These are phyloP conservation scores for Waltergamsia citrina DNA, from an alignment of 2,329 filamentous ascomycete species.

Conservation along the genomic window DNA sequence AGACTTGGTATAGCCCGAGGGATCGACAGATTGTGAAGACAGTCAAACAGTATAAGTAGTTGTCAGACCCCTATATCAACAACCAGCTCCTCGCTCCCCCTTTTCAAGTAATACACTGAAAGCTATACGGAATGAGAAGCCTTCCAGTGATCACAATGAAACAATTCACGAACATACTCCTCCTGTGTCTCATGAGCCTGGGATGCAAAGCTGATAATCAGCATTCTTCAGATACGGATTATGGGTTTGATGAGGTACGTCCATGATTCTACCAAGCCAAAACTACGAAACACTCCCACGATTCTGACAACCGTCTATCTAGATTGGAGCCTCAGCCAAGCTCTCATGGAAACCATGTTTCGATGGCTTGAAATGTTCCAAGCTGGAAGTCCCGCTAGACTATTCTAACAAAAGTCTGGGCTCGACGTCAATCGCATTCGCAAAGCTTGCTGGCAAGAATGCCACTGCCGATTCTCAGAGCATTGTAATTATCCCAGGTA, in stretches of 20 bases:
- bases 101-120: too few species aligned
- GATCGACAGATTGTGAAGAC: too few species aligned
- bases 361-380: slow-evolving; percentile 17
- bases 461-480: slow-evolving; percentile 15
- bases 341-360: slow-evolving; percentile 21
- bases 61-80: too few species aligned
- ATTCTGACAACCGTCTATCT: slow-evolving; percentile 8
- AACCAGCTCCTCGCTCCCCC: too few species aligned
- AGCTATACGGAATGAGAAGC: neutral
- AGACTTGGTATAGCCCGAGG: too few species aligned
- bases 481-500: slow-evolving; percentile 17
- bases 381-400: slow-evolving; percentile 18
- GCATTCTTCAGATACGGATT: slow-evolving; percentile 10
- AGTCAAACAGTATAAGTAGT: too few species aligned
- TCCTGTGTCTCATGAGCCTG: slow-evolving; percentile 10
- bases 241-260: slow-evolving; percentile 9
- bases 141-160: slow-evolving; percentile 5
- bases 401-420: slow-evolving; percentile 15
- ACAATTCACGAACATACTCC: slow-evolving; percentile 6
- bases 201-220: slow-evolving; percentile 10
- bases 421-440: slow-evolving; percentile 17
- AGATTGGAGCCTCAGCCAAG: slow-evolving; percentile 19
- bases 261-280: slow-evolving; percentile 9
- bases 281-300: slow-evolving; percentile 6
- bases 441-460: slow-evolving; percentile 18